These are phyloP conservation scores for Malus fusca DNA, from an alignment of 306 rosid species.

Conservation along the genomic window DNA sequence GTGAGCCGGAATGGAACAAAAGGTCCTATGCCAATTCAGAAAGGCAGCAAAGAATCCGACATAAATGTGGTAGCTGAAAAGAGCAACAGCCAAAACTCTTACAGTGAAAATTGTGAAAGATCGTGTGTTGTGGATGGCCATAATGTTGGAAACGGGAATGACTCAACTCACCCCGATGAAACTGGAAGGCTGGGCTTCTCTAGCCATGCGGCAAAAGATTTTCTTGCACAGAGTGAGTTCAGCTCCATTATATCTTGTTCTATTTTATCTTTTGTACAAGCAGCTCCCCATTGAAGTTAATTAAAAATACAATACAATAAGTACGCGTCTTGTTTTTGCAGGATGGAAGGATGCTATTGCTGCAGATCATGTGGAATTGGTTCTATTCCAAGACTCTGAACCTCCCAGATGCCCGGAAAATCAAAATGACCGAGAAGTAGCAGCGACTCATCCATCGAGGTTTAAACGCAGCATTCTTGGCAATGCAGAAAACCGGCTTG, in stretches of 20 bases:
- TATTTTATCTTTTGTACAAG: background rate
- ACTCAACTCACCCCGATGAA: constrained; percentile 16
- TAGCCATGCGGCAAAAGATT: constrained; percentile 40
- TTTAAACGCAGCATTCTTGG: constrained; percentile 26
- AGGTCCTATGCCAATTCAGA: constrained; percentile 34
- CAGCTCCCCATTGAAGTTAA: background rate
- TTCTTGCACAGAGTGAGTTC: constrained; percentile 62
- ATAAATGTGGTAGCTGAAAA: constrained; percentile 22
- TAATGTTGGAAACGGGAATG: constrained; percentile 14
- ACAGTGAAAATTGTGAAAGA: constrained; percentile 27
- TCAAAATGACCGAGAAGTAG: constrained; percentile 22
- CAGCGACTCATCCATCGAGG: constrained; percentile 21
- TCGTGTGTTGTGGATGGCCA: constrained; percentile 21
- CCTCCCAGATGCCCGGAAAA: constrained; percentile 22
- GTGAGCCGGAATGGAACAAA: constrained; percentile 37
- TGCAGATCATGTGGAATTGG: constrained; percentile 48
- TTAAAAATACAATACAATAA: background rate
- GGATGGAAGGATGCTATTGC: constrained; percentile 75
- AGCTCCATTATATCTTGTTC: background rate
- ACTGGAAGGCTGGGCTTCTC: constrained; percentile 23
- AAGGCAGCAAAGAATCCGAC: constrained; percentile 29
- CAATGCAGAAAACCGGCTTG: constrained; percentile 27
- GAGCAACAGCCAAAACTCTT: constrained; percentile 20
- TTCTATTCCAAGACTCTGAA: constrained; percentile 30
- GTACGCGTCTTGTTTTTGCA: constrained; percentile 26